Conservation (phyloP, 2,329 filamentous ascomycete genomes). For the Tolypocladium paradoxum region DNA sequence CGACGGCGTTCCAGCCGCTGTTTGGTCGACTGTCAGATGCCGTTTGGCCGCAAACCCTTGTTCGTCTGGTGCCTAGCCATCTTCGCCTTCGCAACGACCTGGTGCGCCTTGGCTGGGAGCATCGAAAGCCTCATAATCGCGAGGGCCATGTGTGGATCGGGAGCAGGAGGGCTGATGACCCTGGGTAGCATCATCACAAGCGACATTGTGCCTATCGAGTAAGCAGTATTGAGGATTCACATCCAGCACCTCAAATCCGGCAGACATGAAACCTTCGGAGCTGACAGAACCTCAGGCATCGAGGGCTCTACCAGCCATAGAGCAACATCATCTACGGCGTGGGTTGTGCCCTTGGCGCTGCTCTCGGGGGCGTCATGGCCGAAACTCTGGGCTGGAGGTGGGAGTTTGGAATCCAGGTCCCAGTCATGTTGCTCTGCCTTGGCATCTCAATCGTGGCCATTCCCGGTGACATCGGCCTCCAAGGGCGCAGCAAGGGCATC, state of each 20-base stretch:
- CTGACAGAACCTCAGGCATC: conserved; percentile 17
- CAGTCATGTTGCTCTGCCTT: conserved; percentile 35
- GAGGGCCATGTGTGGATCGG: conserved; percentile 59
- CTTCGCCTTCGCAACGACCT: conserved; percentile 54
- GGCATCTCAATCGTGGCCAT: conserved; percentile 34
- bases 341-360: conserved; percentile 50
- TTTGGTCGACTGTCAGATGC: conserved; percentile 66
- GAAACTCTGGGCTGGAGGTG: conserved; percentile 64
- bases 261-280: not conserved
- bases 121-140: conserved; percentile 61
- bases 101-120: conserved; percentile 56
- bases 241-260: not conserved
- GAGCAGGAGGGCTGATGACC: conserved; percentile 60
- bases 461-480: conserved; percentile 39
- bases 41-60: conserved; percentile 56
- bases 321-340: conserved; percentile 55
- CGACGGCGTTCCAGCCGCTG: conserved; percentile 64
- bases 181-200: conserved; percentile 64
- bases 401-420: conserved; percentile 56
- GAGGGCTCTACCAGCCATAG: conserved; percentile 64
- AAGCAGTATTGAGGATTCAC: conserved; percentile 16
- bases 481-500: conserved; percentile 30
- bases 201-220: conserved; percentile 64
- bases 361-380: conserved; percentile 58
- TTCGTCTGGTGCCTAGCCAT: conserved; percentile 54